A percentile compares a stretch with the other conserved stretches of the same genome.
These are phyloP conservation scores for Brassica incana DNA, from an alignment of 345 rosid genomes.

Conservation along the genomic window DNA sequence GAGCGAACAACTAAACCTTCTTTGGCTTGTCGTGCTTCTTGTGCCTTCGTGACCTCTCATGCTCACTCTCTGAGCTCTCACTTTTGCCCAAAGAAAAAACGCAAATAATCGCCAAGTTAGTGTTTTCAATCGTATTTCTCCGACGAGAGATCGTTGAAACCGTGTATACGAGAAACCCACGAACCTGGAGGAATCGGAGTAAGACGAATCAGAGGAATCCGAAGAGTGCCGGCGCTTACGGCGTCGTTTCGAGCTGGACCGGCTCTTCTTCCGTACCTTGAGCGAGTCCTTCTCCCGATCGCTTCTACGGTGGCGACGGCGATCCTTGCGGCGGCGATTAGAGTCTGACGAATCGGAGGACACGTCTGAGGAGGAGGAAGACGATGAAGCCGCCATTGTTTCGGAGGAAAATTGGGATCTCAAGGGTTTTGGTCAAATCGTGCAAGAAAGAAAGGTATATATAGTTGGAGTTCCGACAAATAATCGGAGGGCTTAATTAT, in stretches of 20 bases:
- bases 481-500: background rate
- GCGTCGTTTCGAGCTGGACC: conserved; percentile 58
- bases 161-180: background rate
- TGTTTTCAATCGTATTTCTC: background rate
- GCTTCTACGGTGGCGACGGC: conserved; percentile 39
- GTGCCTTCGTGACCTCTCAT: conserved; percentile 64
- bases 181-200: conserved; percentile 69
- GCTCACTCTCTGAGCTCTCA: conserved; percentile 62
- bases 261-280: conserved; percentile 70
- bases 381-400: conserved; percentile 76
- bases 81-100: conserved; percentile 30
- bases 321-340: conserved; percentile 54
- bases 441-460: background rate
- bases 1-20: conserved; percentile 56
- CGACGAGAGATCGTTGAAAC: background rate
- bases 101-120: background rate
- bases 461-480: background rate
- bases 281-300: conserved; percentile 58
- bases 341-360: conserved; percentile 58
- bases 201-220: conserved; percentile 52
- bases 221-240: conserved; percentile 53
- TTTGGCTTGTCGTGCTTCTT: conserved; percentile 69
- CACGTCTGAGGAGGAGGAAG: conserved; percentile 49
- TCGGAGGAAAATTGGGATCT: conserved; percentile 15
- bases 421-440: conserved; percentile 25